A percentile compares a stretch with the other conserved stretches of the same genome.
phyloP scores from a whole-genome alignment of 2,329 filamentous ascomycete genomes.

The Penicillium palitans region DNA sequence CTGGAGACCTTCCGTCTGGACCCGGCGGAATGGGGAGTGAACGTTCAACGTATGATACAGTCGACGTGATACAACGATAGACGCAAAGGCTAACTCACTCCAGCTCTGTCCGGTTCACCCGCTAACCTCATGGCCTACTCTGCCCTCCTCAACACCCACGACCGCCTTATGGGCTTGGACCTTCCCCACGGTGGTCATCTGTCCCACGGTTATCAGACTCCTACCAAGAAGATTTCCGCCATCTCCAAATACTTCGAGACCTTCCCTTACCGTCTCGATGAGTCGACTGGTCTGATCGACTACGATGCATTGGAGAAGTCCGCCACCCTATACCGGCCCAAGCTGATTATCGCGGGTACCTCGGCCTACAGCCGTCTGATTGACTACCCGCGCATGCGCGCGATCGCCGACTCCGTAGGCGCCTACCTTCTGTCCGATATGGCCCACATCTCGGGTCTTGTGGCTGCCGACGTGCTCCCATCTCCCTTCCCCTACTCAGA shows the following conservation, averaged over 20 bases:
- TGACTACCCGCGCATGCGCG: constrained; percentile 93
- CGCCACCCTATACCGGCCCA: constrained; percentile 88
- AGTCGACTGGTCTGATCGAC: constrained; percentile 87
- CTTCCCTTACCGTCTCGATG: constrained; percentile 83
- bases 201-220: constrained; percentile 96
- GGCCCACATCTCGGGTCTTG: constrained; percentile 96
- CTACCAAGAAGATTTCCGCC: constrained; percentile 92
- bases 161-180: constrained; percentile 94
- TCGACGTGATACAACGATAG: constrained; percentile 8
- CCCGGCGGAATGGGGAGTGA: constrained; percentile 89
- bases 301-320: constrained; percentile 91
- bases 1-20: constrained; percentile 83
- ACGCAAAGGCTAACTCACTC: constrained; percentile 16
- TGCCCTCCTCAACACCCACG: constrained; percentile 91
- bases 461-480: constrained; percentile 89
- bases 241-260: constrained; percentile 99
- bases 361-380: constrained; percentile 98
- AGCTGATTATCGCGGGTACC: constrained; percentile 93
- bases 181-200: constrained; percentile 92
- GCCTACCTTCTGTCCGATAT: constrained; percentile 97
- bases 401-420: constrained; percentile 90
- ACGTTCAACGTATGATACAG: constrained; percentile 72
- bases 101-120: constrained; percentile 76
- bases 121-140: constrained; percentile 85
- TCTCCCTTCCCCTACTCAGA: constrained; percentile 91